Evolutionary conservation across 2,329 filamentous ascomycete genomes (phyloP), one percentile per base, ranked within the genome.

Genomic region (Canariomyces notabilis): DNA sequence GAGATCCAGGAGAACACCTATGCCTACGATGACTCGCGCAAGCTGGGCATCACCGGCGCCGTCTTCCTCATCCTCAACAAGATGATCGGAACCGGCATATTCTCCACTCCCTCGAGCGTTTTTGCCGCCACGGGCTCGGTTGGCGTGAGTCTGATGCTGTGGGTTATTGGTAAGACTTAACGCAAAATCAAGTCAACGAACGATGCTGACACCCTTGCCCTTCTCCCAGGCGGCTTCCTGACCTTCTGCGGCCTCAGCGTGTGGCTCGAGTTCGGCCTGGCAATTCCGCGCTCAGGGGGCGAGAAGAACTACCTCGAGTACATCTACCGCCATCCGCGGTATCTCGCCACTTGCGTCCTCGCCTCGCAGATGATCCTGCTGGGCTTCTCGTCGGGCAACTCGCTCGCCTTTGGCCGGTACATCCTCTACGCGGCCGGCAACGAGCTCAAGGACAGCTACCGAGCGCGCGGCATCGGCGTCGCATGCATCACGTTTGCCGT

Each of bases 271-370:
- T 82, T 82, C 54, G 80, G 79, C 19, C 69, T 79, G 4, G 77
- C 76, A 4, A 80, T 82, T 29, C 80, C 80, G 2, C 69, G 75
- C 29, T 80, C 76, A 12, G 80, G 80, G 12, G 80, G 80, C 16
- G 79, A 83, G 52, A 83, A 83, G 68, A 80, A 82, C 60, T 83
- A 83, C 57, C 74, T 83, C 38, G 80, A 83, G 57, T 70, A 75
- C n/a, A 75, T 79, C 14, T 83, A 81, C 63, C 70, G 71, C 2
- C 72, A 68, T 18, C 80, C 80, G 0, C 74, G 71, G 46, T 80
- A 80, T 60, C 61, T 83, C 1, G 73, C 78, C 1, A 80, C 77
- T 0, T 79, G 76, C 50, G 71, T 83, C 2, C 67, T 83, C 26
- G 77, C 78, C 3, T 67, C 77, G 1, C 78, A 82, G 60, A 80